A percentile compares a stretch with the other conserved stretches of the same genome.
Evolutionary conservation across 2,329 filamentous ascomycete genomes (phyloP).

Genomic region (Cercospora canescens): DNA sequence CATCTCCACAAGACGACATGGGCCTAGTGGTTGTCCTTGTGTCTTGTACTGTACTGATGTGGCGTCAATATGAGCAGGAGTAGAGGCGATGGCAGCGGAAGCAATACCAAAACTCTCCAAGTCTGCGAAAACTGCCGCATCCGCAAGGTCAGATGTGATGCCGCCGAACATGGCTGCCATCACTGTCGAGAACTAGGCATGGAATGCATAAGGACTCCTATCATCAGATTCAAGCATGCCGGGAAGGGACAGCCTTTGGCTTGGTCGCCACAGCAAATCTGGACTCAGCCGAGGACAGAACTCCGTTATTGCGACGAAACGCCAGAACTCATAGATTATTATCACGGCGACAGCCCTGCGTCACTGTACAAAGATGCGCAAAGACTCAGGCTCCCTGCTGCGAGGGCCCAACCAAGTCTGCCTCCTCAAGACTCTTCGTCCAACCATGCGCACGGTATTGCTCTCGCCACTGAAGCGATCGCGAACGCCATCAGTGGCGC

Average conservation of each 20-base stretch:
- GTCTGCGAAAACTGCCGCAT: constrained; percentile 22
- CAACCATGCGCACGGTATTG: background rate
- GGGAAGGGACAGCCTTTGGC: constrained; percentile 1
- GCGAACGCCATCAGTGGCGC: background rate
- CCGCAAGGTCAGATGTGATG: constrained; percentile 21
- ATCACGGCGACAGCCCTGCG: background rate
- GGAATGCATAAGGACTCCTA: constrained; percentile 17
- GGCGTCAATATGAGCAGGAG: constrained; percentile 15
- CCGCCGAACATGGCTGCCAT: constrained; percentile 11
- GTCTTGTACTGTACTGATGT: background rate
- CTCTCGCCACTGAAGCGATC: background rate
- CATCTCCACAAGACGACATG: background rate
- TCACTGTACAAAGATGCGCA: background rate
- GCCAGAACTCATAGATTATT: constrained; percentile 4
- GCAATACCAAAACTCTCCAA: constrained; percentile 42
- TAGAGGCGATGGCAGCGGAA: constrained; percentile 21
- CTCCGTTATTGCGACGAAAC: constrained; percentile 18
- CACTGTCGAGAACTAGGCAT: constrained; percentile 17
- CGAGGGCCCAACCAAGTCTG: background rate
- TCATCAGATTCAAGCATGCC: constrained; percentile 19
- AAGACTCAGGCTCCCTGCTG: background rate
- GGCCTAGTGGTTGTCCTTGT: background rate
- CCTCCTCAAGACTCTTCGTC: background rate
- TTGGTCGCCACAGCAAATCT: constrained; percentile 5
- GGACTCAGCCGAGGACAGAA: background rate